These are phyloP conservation scores for Petunia hybrid DNA, from an alignment of 305 asterid species.

Conservation along the genomic window DNA sequence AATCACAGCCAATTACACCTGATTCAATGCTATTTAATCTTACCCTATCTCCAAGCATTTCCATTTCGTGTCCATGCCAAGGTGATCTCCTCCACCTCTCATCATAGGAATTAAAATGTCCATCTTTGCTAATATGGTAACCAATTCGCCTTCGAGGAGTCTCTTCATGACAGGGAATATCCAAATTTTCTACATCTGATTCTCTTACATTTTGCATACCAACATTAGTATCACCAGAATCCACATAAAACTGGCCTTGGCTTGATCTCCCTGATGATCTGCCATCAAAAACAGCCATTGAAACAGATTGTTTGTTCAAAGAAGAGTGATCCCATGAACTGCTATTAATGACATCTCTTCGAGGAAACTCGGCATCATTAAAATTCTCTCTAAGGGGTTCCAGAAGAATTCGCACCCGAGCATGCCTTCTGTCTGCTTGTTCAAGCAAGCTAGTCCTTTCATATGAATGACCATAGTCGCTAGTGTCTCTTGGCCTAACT, in stretches of 20 bases:
- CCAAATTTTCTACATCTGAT: slow-evolving; percentile 33
- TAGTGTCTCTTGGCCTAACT: slow-evolving; percentile 20
- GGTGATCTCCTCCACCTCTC: slow-evolving; percentile 40
- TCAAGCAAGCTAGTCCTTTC: slow-evolving; percentile 25
- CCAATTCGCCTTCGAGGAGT: slow-evolving; percentile 26
- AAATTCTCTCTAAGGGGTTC: slow-evolving; percentile 25
- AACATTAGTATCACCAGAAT: slow-evolving; percentile 25
- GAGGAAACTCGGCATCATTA: slow-evolving; percentile 29
- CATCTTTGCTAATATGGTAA: slow-evolving; percentile 33
- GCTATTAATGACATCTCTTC: slow-evolving; percentile 29
- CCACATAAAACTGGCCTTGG: slow-evolving; percentile 30
- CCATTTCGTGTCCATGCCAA: slow-evolving; percentile 18
- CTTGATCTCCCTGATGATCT: slow-evolving; percentile 25
- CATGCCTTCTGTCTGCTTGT: slow-evolving; percentile 30
- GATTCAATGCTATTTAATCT: slow-evolving; percentile 29
- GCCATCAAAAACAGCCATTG: slow-evolving; percentile 30
- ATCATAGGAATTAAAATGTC: slow-evolving; percentile 26
- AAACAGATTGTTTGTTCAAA: slow-evolving; percentile 17
- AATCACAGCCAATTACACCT: slow-evolving; percentile 23
- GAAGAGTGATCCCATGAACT: slow-evolving; percentile 31
- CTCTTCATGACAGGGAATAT: slow-evolving; percentile 27
- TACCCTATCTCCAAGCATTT: slow-evolving; percentile 30
- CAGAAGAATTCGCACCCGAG: slow-evolving; percentile 20
- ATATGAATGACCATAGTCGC: slow-evolving; percentile 34
- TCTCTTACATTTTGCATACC: slow-evolving; percentile 36